Evolutionary conservation across 768 basidiomycete species (phyloP).

Genomic region (Lactifluus volemus): DNA sequence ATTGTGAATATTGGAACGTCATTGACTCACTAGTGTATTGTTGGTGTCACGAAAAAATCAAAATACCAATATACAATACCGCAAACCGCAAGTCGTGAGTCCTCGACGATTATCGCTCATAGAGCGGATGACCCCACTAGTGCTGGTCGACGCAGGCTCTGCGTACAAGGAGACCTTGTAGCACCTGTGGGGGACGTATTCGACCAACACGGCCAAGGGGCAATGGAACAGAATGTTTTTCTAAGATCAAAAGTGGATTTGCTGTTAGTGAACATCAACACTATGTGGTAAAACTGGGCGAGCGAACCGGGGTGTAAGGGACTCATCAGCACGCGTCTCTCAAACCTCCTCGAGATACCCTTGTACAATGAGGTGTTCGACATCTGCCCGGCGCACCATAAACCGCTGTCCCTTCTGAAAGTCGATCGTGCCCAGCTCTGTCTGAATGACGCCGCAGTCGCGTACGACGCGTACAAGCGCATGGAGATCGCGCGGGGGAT

Average conservation of each 20-base stretch:
- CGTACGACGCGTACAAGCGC: constrained; percentile 78
- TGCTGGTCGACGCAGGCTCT: not conserved
- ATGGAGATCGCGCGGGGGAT: constrained; percentile 84
- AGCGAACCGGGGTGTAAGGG: not conserved
- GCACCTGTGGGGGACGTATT: not conserved
- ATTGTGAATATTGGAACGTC: not conserved
- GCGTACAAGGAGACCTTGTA: not conserved
- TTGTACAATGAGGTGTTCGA: constrained; percentile 91
- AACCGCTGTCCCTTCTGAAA: constrained; percentile 87
- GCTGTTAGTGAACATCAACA: not conserved
- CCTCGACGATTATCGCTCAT: not conserved
- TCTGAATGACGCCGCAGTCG: constrained; percentile 89
- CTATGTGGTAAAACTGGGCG: not conserved
- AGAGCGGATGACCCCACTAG: not conserved
- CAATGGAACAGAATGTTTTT: not conserved
- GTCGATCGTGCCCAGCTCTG: constrained; percentile 84
- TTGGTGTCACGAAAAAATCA: not conserved
- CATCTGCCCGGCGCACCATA: constrained; percentile 78
- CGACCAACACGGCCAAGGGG: not conserved
- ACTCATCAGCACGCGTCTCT: not conserved
- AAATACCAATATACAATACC: not conserved
- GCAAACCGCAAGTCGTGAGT: not conserved
- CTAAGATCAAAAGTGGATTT: not conserved
- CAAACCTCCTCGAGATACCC: constrained; percentile 87
- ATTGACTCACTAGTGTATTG: not conserved